Conservation (phyloP, 495 filamentous ascomycete species). For the Aspergillus biplanus region DNA sequence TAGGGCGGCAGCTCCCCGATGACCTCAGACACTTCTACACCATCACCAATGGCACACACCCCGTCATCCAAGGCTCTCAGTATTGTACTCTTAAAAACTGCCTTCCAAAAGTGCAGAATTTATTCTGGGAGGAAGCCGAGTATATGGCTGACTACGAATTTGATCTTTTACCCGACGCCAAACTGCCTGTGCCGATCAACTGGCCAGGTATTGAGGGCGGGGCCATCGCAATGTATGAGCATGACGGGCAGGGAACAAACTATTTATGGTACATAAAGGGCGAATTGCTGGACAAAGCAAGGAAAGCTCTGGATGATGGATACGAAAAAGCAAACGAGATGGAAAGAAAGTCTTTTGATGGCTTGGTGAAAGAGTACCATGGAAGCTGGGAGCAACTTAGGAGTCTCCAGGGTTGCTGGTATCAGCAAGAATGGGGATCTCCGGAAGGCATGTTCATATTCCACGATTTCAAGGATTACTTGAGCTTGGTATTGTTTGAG, state of each 20-base stretch:
- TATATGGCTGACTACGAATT: background rate
- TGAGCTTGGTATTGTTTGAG: background rate
- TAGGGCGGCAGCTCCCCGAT: background rate
- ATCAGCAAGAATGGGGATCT: background rate
- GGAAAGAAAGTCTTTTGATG: background rate
- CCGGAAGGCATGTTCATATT: background rate
- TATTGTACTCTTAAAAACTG: background rate
- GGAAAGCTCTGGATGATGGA: background rate
- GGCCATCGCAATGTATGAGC: background rate
- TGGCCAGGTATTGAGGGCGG: background rate
- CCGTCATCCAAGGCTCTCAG: background rate
- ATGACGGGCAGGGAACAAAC: background rate
- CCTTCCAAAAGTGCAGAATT: background rate
- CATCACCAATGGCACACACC: conserved; percentile 7
- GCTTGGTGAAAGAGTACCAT: background rate
- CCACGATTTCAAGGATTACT: background rate
- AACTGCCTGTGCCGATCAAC: background rate
- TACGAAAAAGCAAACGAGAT: background rate
- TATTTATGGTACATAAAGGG: background rate
- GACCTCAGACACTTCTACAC: conserved; percentile 11
- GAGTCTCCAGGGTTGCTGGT: background rate
- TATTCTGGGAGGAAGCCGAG: background rate
- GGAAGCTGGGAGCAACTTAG: background rate
- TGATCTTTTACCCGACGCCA: background rate
- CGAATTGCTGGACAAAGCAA: background rate